These are phyloP conservation scores for Schizophyllum amplum DNA, from an alignment of 1,284 basidiomycete genomes.

Conservation along the genomic window DNA sequence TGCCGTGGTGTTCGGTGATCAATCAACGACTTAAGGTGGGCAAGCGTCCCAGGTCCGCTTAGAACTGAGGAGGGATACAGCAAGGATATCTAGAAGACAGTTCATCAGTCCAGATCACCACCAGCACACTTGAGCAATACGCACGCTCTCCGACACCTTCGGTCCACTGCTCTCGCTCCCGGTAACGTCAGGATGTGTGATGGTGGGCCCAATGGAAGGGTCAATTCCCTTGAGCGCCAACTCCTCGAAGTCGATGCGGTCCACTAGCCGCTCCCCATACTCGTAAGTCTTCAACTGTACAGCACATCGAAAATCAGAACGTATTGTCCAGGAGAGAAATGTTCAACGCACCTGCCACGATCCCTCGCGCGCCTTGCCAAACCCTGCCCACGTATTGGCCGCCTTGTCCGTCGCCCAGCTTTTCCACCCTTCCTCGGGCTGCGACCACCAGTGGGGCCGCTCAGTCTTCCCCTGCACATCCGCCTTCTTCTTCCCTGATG, in stretches of 20 bases:
- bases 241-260: slow-evolving; percentile 72
- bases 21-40: slow-evolving; percentile 45
- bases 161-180: slow-evolving; percentile 16
- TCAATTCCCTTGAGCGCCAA: slow-evolving; percentile 62
- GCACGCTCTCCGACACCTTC: slow-evolving; percentile 4
- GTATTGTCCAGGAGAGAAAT: too few species aligned
- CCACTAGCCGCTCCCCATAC: slow-evolving; percentile 56
- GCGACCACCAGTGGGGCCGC: slow-evolving; percentile 16
- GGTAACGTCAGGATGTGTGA: slow-evolving; percentile 17
- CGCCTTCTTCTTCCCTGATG: slow-evolving; percentile 1
- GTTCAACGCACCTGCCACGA: slow-evolving; percentile 54
- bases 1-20: slow-evolving; percentile 53
- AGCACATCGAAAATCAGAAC: too few species aligned
- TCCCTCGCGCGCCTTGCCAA: slow-evolving; percentile 53
- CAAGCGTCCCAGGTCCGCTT: slow-evolving; percentile 34
- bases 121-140: not conserved
- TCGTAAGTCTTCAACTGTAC: slow-evolving; percentile 50
- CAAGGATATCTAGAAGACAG: slow-evolving; percentile 49
- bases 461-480: slow-evolving; percentile 6
- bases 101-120: slow-evolving; percentile 15
- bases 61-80: slow-evolving; percentile 55
- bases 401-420: slow-evolving; percentile 45
- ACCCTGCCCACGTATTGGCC: slow-evolving; percentile 47
- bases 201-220: slow-evolving; percentile 51
- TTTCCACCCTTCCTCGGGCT: slow-evolving; percentile 29